Base-by-base conservation (phyloP, 108 stramenopile species). In the Cyclotella choctawhatcheeana region DNA sequence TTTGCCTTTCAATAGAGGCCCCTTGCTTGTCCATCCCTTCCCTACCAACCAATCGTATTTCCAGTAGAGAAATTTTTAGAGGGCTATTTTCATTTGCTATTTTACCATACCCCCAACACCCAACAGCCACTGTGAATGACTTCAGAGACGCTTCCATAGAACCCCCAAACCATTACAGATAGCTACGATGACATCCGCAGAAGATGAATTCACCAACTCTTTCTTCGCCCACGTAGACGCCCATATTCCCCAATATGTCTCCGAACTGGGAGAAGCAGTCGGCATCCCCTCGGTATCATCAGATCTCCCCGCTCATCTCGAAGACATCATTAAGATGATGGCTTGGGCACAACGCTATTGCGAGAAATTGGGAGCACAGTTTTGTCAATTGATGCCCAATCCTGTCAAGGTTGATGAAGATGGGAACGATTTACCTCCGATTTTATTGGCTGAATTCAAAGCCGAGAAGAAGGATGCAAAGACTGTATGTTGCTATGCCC, bases 281-380 rank as follows among this genome's bases (percentile, higher is more conserved):
- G 74, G 72, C 25, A 94, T 94, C 44, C 89, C 89, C 10, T 89
- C 88, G n/a, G 79, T 94, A 13, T 91, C 90, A 7, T 72, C 93
- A 30, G 83, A 91, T 47, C 81, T 89, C 17, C 82, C 86, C 13
- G 51, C 74, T 14, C 90, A 91, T 74, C 64, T 88, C 3, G 58
- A 29, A n/a, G 90, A 91, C 63, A 84, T 91, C 67, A 52, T 82
- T 37, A 44, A 60, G 51, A 91, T 91, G 93, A 84, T 91, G 69
- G 83, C 88, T 24, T 94, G 88, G 87, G 79, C 90, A 21, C 67
- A 74, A 24, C 61, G 29, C 26, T 85, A 88, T 71, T 84, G 86
- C 64, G 77, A 85, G 44, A 64, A 70, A 50, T 69, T 94, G 3
- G 89, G 89, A 32, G 90, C 86, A 48, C 35, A 26, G 27, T 77